Base-by-base conservation (phyloP, 2,329 filamentous ascomycete genomes). In the Phaeosphaeria sp. region DNA sequence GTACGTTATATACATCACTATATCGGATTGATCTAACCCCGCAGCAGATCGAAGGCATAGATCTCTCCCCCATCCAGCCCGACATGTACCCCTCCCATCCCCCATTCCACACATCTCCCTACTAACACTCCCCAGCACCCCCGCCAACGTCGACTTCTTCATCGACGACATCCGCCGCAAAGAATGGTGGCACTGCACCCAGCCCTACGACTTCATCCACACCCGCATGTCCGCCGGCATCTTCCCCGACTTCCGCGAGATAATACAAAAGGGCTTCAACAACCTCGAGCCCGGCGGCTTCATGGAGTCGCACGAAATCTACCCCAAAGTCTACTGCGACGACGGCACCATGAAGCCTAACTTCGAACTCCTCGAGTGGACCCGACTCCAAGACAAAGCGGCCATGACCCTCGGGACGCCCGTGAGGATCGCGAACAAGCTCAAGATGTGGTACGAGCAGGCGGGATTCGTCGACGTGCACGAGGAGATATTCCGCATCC, bases 121-220 rank as follows among this genome's bases (percentile, higher is more conserved):
- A 15, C 49, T 57, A 22, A 60, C 21, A 21, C 7, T 47, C 47
- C 25, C 3, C 30, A 76, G 75, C 63, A 69, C 92, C 0, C 90
- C 91, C 0, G 84, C 85, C 18, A 93, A 93, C 61, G 88, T 92
- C 15, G 85, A 87, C 60, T 93, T 93, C 64, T 87, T 87, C 59
- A 84, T 93, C 46, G 89, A 92, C 69, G 90, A 93, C 69, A 82
- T 83, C 50, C 86, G 87, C 68, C 79, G 82, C 1, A 79, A 62
- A 9, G 83, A 89, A 54, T 88, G 86, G 86, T 77, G 84, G 77
- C 70, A 86, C 77, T 77, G 81, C 5, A 55, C 53, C 21, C 57
- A 66, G 11, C 66, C 77, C 62, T 82, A 88, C 65, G 86, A 89
- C 73, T 84, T 84, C 57, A 82, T 90, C 56, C 87, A 89, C 73